phyloP scores from a whole-genome alignment of 108 stramenopile genomes.

The Cyclotella baltica region DNA sequence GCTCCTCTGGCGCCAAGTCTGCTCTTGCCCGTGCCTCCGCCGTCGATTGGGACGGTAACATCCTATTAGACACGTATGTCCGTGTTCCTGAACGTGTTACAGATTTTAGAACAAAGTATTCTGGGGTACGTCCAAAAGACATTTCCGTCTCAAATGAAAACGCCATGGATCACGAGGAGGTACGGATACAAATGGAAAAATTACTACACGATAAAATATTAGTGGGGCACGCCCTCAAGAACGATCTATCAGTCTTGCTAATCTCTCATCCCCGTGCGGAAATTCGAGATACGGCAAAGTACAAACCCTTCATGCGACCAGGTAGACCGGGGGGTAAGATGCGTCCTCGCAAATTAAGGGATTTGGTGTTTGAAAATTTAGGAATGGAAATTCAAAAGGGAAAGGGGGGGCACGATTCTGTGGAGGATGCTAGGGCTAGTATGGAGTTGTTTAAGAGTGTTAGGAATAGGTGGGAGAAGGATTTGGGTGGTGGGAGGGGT shows the following conservation, averaged over 20 bases:
- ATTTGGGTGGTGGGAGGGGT: conserved; percentile 24
- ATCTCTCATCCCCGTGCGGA: conserved; percentile 82
- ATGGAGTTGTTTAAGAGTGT: conserved; percentile 88
- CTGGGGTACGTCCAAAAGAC: conserved; percentile 85
- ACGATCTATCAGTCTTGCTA: conserved; percentile 94
- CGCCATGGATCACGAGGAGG: conserved; percentile 82
- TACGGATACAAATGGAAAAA: conserved; percentile 77
- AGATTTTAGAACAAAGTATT: conserved; percentile 91
- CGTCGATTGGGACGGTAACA: conserved; percentile 78
- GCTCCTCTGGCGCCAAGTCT: conserved; percentile 77
- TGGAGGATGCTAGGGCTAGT: conserved; percentile 86
- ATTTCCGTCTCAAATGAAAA: conserved; percentile 53
- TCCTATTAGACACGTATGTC: conserved; percentile 85
- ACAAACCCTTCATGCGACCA: conserved; percentile 84
- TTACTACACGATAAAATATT: conserved; percentile 87
- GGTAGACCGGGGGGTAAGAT: conserved; percentile 80
- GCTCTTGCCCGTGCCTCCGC: conserved; percentile 91
- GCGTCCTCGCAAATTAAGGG: conserved; percentile 89
- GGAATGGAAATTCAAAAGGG: conserved; percentile 68
- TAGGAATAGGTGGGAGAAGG: conserved; percentile 81
- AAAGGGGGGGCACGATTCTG: conserved; percentile 77
- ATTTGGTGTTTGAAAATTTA: conserved; percentile 88
- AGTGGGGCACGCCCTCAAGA: conserved; percentile 96
- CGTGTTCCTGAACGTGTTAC: conserved; percentile 92
- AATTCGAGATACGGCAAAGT: conserved; percentile 93